phyloP scores from a whole-genome alignment of 345 rosid genomes.

The Limnanthes douglasii region DNA sequence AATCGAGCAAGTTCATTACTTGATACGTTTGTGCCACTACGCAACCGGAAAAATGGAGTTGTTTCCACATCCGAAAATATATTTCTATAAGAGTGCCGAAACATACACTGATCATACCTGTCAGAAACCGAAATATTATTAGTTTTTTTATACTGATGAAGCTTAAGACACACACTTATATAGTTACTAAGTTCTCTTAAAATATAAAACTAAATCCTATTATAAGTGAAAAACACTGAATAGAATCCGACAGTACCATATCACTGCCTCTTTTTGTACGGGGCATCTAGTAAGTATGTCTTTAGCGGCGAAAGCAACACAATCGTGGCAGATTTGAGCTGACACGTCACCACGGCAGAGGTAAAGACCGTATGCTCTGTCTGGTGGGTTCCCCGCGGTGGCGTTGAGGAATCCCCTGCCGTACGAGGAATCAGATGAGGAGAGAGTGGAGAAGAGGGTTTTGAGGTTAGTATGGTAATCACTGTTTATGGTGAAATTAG shows the following conservation, averaged over 20 bases:
- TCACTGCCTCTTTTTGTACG: neutral
- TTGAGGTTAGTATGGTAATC: conserved; percentile 4
- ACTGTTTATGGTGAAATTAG: conserved; percentile 10
- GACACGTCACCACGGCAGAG: conserved; percentile 18
- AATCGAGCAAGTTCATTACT: neutral
- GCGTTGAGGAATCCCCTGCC: conserved; percentile 8
- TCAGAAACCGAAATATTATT: too few relatives aligned
- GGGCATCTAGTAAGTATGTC: conserved; percentile 5
- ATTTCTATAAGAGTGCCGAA: conserved; percentile 6
- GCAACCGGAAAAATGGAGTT: neutral
- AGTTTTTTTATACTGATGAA: too few relatives aligned
- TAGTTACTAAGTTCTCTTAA: too few relatives aligned
- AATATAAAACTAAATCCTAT: too few relatives aligned
- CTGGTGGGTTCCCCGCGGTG: conserved; percentile 3
- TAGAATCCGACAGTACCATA: too few relatives aligned
- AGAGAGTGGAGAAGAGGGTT: conserved; percentile 5
- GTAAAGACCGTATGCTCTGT: conserved; percentile 9
- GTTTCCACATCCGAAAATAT: neutral
- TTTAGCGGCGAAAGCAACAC: conserved; percentile 4
- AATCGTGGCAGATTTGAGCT: conserved; percentile 2
- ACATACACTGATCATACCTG: conserved; percentile 10
- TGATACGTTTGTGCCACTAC: neutral
- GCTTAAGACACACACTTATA: too few relatives aligned
- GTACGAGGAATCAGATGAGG: conserved; percentile 6
- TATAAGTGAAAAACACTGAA: too few relatives aligned